A percentile compares a stretch with the other conserved stretches of the same genome.
Conservation (phyloP, 106 monocot species). For the Iris macrosiphon region DNA sequence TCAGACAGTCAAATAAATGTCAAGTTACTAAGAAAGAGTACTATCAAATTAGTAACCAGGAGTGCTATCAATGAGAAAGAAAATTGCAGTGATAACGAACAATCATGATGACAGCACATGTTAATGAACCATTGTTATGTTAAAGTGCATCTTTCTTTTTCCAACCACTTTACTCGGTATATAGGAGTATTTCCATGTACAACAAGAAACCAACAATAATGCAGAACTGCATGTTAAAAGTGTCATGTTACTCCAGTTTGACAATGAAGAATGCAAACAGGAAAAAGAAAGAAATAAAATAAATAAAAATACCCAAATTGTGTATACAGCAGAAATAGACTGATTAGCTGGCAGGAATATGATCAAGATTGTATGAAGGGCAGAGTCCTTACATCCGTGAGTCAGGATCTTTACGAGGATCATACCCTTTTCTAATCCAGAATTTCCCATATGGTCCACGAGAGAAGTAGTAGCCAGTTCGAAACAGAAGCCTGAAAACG, state of each 20-base stretch:
- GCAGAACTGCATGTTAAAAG: neutral
- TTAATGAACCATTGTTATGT: no score
- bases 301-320: neutral
- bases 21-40: no score
- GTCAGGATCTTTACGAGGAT: conserved; percentile 83
- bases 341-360: neutral
- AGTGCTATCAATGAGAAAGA: no score
- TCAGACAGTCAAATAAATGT: no score
- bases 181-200: no score
- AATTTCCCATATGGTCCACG: conserved; percentile 91
- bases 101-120: no score
- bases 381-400: conserved; percentile 57
- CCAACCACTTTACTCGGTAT: no score
- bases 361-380: neutral
- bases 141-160: no score
- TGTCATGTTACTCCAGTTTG: neutral
- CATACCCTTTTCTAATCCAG: conserved; percentile 94
- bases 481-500: conserved; percentile 62
- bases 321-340: neutral
- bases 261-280: neutral
- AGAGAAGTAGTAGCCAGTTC: conserved; percentile 89
- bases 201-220: no score
- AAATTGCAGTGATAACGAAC: no score
- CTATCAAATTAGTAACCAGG: no score
- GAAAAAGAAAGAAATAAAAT: neutral